phyloP scores from a whole-genome alignment of 2,329 filamentous ascomycete species.

The Microdochium paspali region DNA sequence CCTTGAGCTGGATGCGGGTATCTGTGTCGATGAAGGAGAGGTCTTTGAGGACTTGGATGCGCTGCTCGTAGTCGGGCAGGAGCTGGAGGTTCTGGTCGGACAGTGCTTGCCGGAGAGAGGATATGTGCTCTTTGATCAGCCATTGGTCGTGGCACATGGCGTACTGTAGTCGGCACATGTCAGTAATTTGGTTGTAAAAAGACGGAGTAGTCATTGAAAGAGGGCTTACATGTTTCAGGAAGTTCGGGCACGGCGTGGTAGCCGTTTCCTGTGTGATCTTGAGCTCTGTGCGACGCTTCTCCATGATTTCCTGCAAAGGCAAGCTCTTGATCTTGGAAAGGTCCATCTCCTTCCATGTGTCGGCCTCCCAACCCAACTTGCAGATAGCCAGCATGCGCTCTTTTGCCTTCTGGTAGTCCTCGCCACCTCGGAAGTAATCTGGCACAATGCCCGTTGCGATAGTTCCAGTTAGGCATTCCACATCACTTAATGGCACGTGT shows the following conservation, averaged over 20 bases:
- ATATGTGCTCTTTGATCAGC: constrained; percentile 90
- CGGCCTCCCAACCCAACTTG: constrained; percentile 57
- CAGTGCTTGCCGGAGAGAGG: constrained; percentile 75
- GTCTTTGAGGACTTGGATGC: constrained; percentile 84
- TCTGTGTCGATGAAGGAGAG: constrained; percentile 85
- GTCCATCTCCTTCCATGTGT: constrained; percentile 77
- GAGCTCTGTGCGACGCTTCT: constrained; percentile 58
- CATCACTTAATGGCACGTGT: constrained; percentile 63
- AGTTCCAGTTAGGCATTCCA: constrained; percentile 77
- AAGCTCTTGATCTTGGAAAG: constrained; percentile 76
- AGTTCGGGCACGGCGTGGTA: constrained; percentile 63
- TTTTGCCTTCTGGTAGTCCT: constrained; percentile 44
- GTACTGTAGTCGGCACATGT: constrained; percentile 53
- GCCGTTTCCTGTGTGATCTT: constrained; percentile 52
- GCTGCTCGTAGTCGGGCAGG: constrained; percentile 92
- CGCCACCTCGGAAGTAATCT: constrained; percentile 45
- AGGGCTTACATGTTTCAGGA: constrained; percentile 76
- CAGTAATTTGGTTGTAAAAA: constrained; percentile 4
- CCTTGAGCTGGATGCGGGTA: constrained; percentile 86
- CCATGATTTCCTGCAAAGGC: constrained; percentile 68
- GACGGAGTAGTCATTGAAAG: neutral
- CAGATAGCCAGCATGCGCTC: constrained; percentile 61
- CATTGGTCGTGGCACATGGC: constrained; percentile 96
- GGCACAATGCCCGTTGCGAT: constrained; percentile 49
- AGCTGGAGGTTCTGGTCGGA: constrained; percentile 95